A percentile compares a stretch with the other conserved stretches of the same genome.
phyloP scores from a whole-genome alignment of 495 filamentous ascomycete genomes.

The Aspergillus wentii region DNA sequence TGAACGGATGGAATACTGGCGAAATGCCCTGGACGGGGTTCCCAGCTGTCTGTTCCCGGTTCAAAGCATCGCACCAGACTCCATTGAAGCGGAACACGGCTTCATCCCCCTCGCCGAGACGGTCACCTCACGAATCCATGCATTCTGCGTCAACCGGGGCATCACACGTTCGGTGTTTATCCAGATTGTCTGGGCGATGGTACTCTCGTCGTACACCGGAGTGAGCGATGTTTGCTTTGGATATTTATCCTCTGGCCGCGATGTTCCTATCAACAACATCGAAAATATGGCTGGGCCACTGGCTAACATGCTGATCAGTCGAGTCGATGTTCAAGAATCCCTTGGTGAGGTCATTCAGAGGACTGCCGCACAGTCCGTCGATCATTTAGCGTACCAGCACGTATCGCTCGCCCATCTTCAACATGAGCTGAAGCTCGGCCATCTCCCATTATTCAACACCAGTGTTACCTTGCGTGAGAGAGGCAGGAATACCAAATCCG shows the following conservation, averaged over 20 bases:
- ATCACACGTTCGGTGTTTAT: constrained; percentile 24
- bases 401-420: background rate
- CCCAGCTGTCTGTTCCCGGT: too few relatives aligned
- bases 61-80: too few relatives aligned
- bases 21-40: too few relatives aligned
- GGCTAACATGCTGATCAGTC: constrained; percentile 30
- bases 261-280: constrained; percentile 24
- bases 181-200: constrained; percentile 37
- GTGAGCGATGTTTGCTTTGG: constrained; percentile 37
- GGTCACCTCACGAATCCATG: too few relatives aligned
- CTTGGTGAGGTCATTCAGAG: constrained; percentile 18
- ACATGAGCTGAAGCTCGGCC: too few relatives aligned
- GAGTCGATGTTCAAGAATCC: constrained; percentile 8
- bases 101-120: too few relatives aligned
- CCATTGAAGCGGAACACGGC: too few relatives aligned
- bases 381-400: constrained; percentile 29
- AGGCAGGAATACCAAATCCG: too few relatives aligned
- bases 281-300: constrained; percentile 29
- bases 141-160: too few relatives aligned
- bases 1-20: too few relatives aligned
- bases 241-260: constrained; percentile 18
- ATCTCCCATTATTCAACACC: background rate
- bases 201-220: constrained; percentile 28
- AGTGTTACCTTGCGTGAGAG: background rate
- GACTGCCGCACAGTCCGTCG: constrained; percentile 31